Evolutionary conservation across 768 basidiomycete species (phyloP).

Genomic region (Trametes maxima): DNA sequence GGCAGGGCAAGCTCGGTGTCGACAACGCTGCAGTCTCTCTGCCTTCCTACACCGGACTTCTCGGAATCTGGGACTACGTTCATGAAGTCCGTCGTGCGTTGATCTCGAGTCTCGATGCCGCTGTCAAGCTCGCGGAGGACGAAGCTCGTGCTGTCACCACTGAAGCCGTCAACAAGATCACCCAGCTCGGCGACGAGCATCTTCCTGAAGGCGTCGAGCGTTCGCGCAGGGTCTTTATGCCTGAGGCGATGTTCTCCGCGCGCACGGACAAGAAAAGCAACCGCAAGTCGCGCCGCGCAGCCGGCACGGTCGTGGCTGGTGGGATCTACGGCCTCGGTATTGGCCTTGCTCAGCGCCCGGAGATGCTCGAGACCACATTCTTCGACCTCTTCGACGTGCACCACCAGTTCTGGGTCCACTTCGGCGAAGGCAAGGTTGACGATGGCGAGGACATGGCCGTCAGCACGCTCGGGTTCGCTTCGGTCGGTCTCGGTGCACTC

Average conservation of each 20-base stretch:
- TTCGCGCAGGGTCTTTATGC: constrained; percentile 83
- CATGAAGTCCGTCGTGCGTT: constrained; percentile 75
- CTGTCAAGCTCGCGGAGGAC: constrained; percentile 79
- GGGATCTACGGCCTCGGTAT: constrained; percentile 81
- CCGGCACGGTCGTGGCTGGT: constrained; percentile 69
- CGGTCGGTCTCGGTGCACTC: constrained; percentile 81
- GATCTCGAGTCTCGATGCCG: constrained; percentile 79
- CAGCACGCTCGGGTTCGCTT: constrained; percentile 71
- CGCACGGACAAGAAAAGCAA: constrained; percentile 39
- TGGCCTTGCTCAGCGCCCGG: constrained; percentile 74
- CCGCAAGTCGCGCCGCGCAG: constrained; percentile 38
- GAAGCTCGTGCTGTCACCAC: constrained; percentile 74
- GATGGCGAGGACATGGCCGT: constrained; percentile 46
- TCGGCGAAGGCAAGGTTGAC: constrained; percentile 56
- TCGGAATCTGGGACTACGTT: constrained; percentile 85
- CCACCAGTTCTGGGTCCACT: constrained; percentile 73
- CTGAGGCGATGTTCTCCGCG: constrained; percentile 94
- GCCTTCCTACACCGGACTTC: constrained; percentile 82
- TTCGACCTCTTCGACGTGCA: constrained; percentile 87
- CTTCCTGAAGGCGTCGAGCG: constrained; percentile 83
- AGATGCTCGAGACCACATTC: constrained; percentile 78
- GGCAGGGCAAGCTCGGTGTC: constrained; percentile 70
- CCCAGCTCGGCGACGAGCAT: constrained; percentile 70
- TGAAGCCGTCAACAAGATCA: constrained; percentile 65
- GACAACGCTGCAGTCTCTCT: constrained; percentile 49